Conservation (phyloP, 2,329 filamentous ascomycete genomes). For the Pseudogymnoascus sp. region DNA sequence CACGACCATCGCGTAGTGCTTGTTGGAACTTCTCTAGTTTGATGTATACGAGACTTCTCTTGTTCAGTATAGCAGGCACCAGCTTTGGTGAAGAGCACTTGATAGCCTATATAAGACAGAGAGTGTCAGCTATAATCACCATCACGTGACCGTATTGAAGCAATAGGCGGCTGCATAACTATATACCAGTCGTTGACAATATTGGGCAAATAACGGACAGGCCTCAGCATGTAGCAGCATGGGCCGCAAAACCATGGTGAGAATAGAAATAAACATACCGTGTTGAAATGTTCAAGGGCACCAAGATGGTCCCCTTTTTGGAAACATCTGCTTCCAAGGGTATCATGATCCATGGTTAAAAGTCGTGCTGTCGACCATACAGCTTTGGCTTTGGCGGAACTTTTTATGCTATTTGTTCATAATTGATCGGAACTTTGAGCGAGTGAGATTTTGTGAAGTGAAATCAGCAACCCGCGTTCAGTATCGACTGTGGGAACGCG, state of each 20-base stretch:
- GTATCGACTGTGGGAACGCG: background rate
- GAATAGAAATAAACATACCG: constrained; percentile 18
- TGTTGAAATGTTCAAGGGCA: constrained; percentile 22
- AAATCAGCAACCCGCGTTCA: background rate
- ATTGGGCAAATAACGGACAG: no score
- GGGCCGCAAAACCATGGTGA: background rate
- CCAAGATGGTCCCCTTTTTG: constrained; percentile 22
- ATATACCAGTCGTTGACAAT: background rate
- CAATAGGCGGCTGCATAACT: background rate
- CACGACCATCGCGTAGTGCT: constrained; percentile 26
- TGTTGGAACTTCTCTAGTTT: constrained; percentile 22
- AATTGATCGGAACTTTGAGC: background rate
- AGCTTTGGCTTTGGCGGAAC: background rate
- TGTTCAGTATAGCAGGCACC: constrained; percentile 23
- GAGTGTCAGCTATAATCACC: constrained; percentile 5
- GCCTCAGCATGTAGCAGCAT: background rate
- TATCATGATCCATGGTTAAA: constrained; percentile 19
- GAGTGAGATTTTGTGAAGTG: background rate
- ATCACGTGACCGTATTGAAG: background rate
- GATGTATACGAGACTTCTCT: constrained; percentile 28
- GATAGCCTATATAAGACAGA: constrained; percentile 10
- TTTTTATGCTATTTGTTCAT: background rate
- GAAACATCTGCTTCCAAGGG: constrained; percentile 23
- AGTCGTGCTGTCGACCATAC: background rate
- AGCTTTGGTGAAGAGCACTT: constrained; percentile 15